Evolutionary conservation across 2,329 filamentous ascomycete genomes (phyloP).

Genomic region (Neocucurbitaria cava): DNA sequence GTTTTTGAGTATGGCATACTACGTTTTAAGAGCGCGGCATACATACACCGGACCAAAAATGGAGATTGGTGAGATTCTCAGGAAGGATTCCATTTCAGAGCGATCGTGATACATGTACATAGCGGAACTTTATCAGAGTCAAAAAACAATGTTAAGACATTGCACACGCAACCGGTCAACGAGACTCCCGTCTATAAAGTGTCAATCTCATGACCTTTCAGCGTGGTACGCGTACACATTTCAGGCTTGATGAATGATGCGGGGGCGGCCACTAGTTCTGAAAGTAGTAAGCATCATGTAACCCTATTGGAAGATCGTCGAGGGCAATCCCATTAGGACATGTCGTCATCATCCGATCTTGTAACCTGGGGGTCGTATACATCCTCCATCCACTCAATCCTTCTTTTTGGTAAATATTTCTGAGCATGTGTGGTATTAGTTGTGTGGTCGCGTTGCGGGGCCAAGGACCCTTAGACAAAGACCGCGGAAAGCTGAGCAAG

Average conservation of each 20-base stretch:
- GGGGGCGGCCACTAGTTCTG: not conserved
- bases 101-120: not conserved
- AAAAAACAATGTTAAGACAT: not conserved
- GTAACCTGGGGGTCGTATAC: too few species aligned
- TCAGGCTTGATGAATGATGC: not conserved
- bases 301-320: not conserved
- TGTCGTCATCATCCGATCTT: not conserved
- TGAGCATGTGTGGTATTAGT: conserved; percentile 22
- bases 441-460: conserved; percentile 21
- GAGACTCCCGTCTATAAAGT: too few species aligned
- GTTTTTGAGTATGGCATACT: conserved; percentile 12
- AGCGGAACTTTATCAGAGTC: not conserved
- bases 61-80: conserved; percentile 5
- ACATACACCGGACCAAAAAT: conserved; percentile 26
- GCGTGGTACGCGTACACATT: not conserved
- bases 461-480: conserved; percentile 9
- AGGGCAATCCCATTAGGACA: not conserved
- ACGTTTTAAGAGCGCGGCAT: conserved; percentile 13
- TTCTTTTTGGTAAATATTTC: not conserved
- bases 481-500: conserved; percentile 9
- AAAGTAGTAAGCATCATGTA: not conserved
- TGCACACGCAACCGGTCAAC: too few species aligned
- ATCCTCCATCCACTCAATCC: not conserved
- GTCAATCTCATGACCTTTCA: not conserved
- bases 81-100: not conserved